Conservation (phyloP, 176 grass and related monocot species). For the Paspalum vaginatum region DNA sequence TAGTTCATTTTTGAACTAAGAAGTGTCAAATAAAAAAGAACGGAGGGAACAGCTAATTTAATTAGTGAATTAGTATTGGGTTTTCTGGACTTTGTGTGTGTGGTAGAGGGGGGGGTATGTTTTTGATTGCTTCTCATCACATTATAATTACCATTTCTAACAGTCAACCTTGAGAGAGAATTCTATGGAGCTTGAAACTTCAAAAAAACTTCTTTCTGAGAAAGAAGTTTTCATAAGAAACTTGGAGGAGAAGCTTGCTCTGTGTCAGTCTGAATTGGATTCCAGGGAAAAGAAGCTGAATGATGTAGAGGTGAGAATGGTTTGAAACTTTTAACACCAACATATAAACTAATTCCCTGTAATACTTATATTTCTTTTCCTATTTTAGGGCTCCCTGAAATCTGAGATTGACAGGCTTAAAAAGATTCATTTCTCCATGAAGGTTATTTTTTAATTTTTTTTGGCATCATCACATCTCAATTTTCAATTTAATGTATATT, state of each 20-base stretch:
- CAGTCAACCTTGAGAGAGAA: constrained; percentile 64
- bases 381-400: constrained; percentile 61
- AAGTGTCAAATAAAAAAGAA: too few species aligned
- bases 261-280: constrained; percentile 69
- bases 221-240: constrained; percentile 65
- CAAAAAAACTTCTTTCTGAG: constrained; percentile 77
- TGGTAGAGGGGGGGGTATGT: background rate
- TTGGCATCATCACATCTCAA: constrained; percentile 13
- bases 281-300: constrained; percentile 74
- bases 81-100: background rate
- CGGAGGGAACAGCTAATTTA: too few species aligned
- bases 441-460: constrained; percentile 52
- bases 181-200: constrained; percentile 58
- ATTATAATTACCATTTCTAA: constrained; percentile 28
- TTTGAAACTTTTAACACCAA: constrained; percentile 5
- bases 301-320: constrained; percentile 74
- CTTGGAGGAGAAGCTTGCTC: constrained; percentile 72
- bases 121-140: constrained; percentile 10
- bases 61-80: background rate
- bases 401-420: constrained; percentile 68
- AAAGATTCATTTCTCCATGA: constrained; percentile 35
- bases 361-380: constrained; percentile 25
- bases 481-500: constrained; percentile 16
- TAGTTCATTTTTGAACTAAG: too few species aligned
- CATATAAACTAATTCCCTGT: background rate